Evolutionary conservation across 192 early-diverging fungal species (phyloP), one percentile per base, ranked within the genome.

Genomic region (Coemansia sp.): DNA sequence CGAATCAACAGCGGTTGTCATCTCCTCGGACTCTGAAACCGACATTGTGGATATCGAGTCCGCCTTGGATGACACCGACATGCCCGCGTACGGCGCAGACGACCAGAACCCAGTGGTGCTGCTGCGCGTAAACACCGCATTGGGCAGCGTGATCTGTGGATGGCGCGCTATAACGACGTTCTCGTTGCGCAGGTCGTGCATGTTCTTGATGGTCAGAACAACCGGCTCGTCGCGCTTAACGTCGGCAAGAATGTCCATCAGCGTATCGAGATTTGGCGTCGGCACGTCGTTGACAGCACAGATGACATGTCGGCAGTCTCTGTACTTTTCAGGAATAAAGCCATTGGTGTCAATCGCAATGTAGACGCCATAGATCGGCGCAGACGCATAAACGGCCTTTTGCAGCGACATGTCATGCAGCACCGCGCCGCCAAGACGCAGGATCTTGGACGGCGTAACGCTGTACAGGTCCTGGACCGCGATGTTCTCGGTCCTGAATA

Each of bases 391-490:
- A n/a, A 52, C 35, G 0, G 90, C 90, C 15, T 91, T 67, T 38
- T 92, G 89, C 65, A 90, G 90, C 2, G 89, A 91, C 22, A 94
- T 60, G 56, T 91, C 85, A 71, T 91, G 87, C 22, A 94, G 75
- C 51, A 87, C 85, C 22, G 87, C 89, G 37, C 91, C 91, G 52
- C 94, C 95, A 22, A 96, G 85, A 38, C 91, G 85, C 1, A 97
- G 81, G 73, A 90, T 90, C 43, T 88, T 77, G 70, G 93, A 86
- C 1, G 96, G 95, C 14, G 94, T 97, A 53, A 92, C 86, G 4
- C 79, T 75, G 59, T 91, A 90, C 38, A 94, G 57, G 67, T 94
- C 88, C 67, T 90, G 89, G 1, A 91, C 88, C 11, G 45, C 61
- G 4, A 90, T 33, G 5, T 64, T 64, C n/a, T 87, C 67, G 1